Percentiles rank a stretch among this genome's conserved stretches.
These are phyloP conservation scores for Sapria himalayana DNA, from an alignment of 345 rosid species.

Conservation along the genomic window DNA sequence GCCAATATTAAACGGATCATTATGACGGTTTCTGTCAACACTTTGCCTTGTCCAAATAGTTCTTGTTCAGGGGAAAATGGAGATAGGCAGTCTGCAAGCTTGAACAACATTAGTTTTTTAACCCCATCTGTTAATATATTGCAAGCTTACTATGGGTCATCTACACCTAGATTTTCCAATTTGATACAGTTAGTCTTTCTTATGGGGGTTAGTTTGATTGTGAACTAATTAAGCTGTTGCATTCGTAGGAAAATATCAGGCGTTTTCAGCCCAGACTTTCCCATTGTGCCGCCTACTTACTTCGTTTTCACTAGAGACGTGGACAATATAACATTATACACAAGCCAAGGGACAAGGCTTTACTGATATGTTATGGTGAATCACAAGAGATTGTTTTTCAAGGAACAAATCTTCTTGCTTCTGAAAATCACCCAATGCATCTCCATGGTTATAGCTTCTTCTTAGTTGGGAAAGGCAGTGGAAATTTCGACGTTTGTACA, in stretches of 20 bases:
- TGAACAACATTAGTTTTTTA: slow-evolving; percentile 9
- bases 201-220: not conserved
- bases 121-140: slow-evolving; percentile 3
- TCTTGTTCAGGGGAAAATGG: slow-evolving; percentile 16
- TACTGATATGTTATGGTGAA: slow-evolving; percentile 8
- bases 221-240: not conserved
- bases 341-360: slow-evolving; percentile 11
- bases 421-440: slow-evolving; percentile 11
- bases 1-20: not conserved
- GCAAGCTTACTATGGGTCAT: slow-evolving; percentile 6
- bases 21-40: slow-evolving; percentile 7
- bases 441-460: slow-evolving; percentile 13
- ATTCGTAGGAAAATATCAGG: slow-evolving; percentile 3
- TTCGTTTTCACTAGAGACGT: slow-evolving; percentile 10
- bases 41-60: slow-evolving; percentile 7
- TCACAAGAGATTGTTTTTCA: slow-evolving; percentile 10
- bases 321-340: slow-evolving; percentile 5
- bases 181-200: not conserved
- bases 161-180: too few species aligned
- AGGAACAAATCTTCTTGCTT: slow-evolving; percentile 9
- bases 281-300: slow-evolving; percentile 8
- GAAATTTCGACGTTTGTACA: slow-evolving; percentile 9
- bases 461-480: slow-evolving; percentile 7
- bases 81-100: slow-evolving; percentile 13
- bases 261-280: slow-evolving; percentile 8